These are phyloP conservation scores for Funneliformis mosseae DNA, from an alignment of 192 early-diverging fungal species.

Conservation along the genomic window DNA sequence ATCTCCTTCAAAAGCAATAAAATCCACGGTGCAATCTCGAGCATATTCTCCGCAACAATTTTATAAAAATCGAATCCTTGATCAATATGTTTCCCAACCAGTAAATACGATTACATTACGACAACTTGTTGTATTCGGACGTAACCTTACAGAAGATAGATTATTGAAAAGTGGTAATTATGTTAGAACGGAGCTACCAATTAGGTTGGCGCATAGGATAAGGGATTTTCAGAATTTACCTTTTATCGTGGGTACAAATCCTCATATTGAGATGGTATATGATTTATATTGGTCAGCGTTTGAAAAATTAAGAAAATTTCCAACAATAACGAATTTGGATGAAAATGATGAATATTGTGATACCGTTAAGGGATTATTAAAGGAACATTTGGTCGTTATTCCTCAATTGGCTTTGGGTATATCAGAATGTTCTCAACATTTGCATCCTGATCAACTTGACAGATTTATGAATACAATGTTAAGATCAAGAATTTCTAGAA, in stretches of 20 bases:
- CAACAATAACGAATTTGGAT: slow-evolving; percentile 73
- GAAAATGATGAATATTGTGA: slow-evolving; percentile 85
- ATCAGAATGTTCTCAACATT: slow-evolving; percentile 73
- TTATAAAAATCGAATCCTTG: slow-evolving; percentile 90
- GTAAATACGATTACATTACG: slow-evolving; percentile 83
- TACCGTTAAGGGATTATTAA: slow-evolving; percentile 68
- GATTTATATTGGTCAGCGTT: slow-evolving; percentile 94
- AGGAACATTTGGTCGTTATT: slow-evolving; percentile 82
- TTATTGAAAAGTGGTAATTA: slow-evolving; percentile 89
- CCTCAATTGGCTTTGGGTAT: slow-evolving; percentile 89
- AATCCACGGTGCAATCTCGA: neutral
- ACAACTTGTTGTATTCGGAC: slow-evolving; percentile 89
- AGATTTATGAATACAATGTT: slow-evolving; percentile 91
- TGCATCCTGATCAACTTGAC: slow-evolving; percentile 68
- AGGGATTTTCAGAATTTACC: slow-evolving; percentile 91
- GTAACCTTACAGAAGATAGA: slow-evolving; percentile 82
- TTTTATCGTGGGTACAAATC: slow-evolving; percentile 91
- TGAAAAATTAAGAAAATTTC: slow-evolving; percentile 73
- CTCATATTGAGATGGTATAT: slow-evolving; percentile 84
- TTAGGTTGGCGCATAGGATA: slow-evolving; percentile 90
- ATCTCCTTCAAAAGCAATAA: neutral
- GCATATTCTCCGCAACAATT: slow-evolving; percentile 66
- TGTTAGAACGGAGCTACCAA: slow-evolving; percentile 84
- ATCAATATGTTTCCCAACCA: slow-evolving; percentile 78
- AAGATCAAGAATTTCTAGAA: slow-evolving; percentile 82